A percentile compares a stretch with the other conserved stretches of the same genome.
Conservation (phyloP, 2,329 filamentous ascomycete genomes). For the Ophiognomonia clavigignenti-juglandacearum region DNA sequence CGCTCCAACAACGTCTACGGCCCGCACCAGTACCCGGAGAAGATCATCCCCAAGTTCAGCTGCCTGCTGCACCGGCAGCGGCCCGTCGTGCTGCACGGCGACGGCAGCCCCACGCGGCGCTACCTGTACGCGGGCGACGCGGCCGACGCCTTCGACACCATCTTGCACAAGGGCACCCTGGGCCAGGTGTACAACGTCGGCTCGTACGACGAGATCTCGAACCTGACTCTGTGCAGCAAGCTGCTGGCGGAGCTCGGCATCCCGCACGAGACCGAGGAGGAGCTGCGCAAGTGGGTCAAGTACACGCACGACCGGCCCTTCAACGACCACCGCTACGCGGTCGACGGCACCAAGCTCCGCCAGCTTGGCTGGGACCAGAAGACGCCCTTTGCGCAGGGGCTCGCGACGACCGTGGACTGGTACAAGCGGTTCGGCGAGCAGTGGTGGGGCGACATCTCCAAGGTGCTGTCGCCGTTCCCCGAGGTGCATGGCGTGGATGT, state of each 20-base stretch:
- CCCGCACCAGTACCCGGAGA: conserved; percentile 78
- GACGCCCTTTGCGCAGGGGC: conserved; percentile 58
- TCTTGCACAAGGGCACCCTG: conserved; percentile 69
- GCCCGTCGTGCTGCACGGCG: conserved; percentile 70
- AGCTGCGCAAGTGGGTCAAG: conserved; percentile 62
- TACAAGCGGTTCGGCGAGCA: conserved; percentile 60
- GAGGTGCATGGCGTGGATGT: conserved; percentile 52
- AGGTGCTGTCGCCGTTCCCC: conserved; percentile 64
- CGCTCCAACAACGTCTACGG: conserved; percentile 84
- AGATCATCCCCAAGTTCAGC: conserved; percentile 80
- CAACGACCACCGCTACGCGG: conserved; percentile 69
- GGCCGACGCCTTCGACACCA: conserved; percentile 77
- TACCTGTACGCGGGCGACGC: conserved; percentile 78
- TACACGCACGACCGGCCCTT: conserved; percentile 75
- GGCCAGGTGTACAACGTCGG: conserved; percentile 81
- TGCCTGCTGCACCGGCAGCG: conserved; percentile 63
- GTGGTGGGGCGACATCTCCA: conserved; percentile 70
- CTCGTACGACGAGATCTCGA: conserved; percentile 72
- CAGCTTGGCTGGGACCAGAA: conserved; percentile 66
- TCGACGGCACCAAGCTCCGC: conserved; percentile 64
- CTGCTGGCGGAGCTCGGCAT: conserved; percentile 61
- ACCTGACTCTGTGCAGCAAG: conserved; percentile 61
- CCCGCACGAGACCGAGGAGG: conserved; percentile 41
- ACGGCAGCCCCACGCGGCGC: conserved; percentile 67
- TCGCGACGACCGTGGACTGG: conserved; percentile 64